Conservation (phyloP, 2,329 filamentous ascomycete species). For the Xylariaceae sp. region DNA sequence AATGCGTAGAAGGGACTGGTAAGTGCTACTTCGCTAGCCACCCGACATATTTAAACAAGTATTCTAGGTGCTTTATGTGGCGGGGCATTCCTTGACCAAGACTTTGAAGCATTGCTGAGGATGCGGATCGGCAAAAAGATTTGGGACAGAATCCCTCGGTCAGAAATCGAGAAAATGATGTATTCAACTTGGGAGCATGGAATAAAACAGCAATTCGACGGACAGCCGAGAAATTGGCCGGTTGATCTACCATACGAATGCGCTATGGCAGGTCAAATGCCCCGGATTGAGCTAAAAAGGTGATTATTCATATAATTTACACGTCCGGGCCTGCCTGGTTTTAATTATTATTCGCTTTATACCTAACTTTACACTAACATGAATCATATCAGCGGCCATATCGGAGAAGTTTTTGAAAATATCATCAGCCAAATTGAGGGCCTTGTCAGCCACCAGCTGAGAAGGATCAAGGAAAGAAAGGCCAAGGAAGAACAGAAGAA, state of each 20-base stretch:
- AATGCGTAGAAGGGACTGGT: slow-evolving; percentile 26
- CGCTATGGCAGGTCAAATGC: slow-evolving; percentile 5
- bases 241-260: slow-evolving; percentile 12
- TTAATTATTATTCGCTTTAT: background rate
- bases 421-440: no score
- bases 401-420: no score
- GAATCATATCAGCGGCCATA: no score
- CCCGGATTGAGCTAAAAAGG: background rate
- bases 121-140: background rate
- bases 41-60: background rate
- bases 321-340: background rate
- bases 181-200: slow-evolving; percentile 25
- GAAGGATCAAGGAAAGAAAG: no score
- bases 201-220: slow-evolving; percentile 19
- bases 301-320: background rate
- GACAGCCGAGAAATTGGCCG: background rate
- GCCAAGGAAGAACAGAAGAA: no score
- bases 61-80: slow-evolving; percentile 20
- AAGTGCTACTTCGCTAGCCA: background rate
- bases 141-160: slow-evolving; percentile 8
- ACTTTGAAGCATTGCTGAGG: slow-evolving; percentile 20
- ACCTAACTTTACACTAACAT: no score
- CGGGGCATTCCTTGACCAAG: slow-evolving; percentile 19
- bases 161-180: slow-evolving; percentile 22
- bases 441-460: no score